These are phyloP conservation scores for Xylariaceae sp. DNA, from an alignment of 2,329 filamentous ascomycete genomes.

Conservation along the genomic window DNA sequence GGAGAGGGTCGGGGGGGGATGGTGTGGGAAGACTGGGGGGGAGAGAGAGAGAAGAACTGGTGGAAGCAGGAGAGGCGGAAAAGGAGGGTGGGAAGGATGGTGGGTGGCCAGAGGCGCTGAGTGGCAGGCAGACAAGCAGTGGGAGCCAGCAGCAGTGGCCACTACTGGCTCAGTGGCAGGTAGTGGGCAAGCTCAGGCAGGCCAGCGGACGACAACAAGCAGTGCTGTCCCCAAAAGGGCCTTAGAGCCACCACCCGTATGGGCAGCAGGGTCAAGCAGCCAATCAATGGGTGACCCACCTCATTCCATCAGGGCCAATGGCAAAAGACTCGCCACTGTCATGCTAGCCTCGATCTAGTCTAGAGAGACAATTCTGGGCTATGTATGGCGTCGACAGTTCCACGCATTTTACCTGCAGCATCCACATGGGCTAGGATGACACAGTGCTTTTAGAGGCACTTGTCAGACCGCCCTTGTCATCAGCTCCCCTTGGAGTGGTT, in stretches of 20 bases:
- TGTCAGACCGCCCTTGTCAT: too few relatives aligned
- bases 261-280: background rate
- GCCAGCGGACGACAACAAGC: too few relatives aligned
- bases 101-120: conserved; percentile 4
- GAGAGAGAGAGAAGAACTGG: conserved; percentile 4
- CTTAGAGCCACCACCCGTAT: background rate
- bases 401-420: too few relatives aligned
- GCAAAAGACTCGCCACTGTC: background rate
- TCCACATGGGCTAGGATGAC: too few relatives aligned
- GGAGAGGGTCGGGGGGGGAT: too few relatives aligned
- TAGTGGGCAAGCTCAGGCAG: too few relatives aligned
- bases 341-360: background rate
- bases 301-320: background rate
- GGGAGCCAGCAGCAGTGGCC: background rate
- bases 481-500: too few relatives aligned
- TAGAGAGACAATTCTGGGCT: too few relatives aligned
- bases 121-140: background rate
- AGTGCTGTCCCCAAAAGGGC: too few relatives aligned
- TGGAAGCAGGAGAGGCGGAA: conserved; percentile 2
- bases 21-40: too few relatives aligned
- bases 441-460: too few relatives aligned
- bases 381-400: too few relatives aligned
- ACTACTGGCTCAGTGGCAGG: background rate
- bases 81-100: conserved; percentile 13
- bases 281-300: background rate